A percentile compares a stretch with the other conserved stretches of the same genome.
Evolutionary conservation across 2,329 filamentous ascomycete genomes (phyloP).

Genomic region (Aspergillus tamarii): DNA sequence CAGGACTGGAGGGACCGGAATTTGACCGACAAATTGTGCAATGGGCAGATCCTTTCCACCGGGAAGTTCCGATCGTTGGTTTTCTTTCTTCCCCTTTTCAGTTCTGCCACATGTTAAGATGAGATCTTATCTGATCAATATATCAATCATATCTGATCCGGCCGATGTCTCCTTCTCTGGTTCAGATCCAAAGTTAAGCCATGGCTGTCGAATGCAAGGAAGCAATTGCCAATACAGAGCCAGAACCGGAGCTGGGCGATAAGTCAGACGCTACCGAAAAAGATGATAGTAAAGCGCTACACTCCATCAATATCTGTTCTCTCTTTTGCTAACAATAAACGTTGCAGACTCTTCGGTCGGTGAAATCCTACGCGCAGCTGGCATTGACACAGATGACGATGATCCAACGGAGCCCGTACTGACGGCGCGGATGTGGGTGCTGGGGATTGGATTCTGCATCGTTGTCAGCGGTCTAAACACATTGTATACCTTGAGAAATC

Average conservation of each 20-base stretch:
- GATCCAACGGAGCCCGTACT: conserved; percentile 44
- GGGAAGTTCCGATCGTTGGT: not conserved
- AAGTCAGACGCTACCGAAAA: not conserved
- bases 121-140: conserved; percentile 3
- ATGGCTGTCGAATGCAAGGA: not conserved
- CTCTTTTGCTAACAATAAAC: not conserved
- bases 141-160: conserved; percentile 2
- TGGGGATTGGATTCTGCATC: conserved; percentile 20
- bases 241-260: not conserved
- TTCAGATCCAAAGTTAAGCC: not conserved
- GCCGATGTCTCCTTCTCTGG: not conserved
- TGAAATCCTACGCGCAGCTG: conserved; percentile 33
- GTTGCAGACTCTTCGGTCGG: not conserved
- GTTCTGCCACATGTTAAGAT: not conserved
- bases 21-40: not conserved
- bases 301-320: not conserved
- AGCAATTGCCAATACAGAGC: not conserved
- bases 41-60: not conserved
- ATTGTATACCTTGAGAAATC: conserved; percentile 24
- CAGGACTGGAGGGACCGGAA: not conserved
- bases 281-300: not conserved
- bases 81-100: not conserved
- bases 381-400: conserved; percentile 57
- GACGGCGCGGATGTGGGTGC: conserved; percentile 22
- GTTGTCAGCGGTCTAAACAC: conserved; percentile 22